Evolutionary conservation across 179 eudicot genomes (phyloP).

Genomic region (Monotropa hypopitys): DNA sequence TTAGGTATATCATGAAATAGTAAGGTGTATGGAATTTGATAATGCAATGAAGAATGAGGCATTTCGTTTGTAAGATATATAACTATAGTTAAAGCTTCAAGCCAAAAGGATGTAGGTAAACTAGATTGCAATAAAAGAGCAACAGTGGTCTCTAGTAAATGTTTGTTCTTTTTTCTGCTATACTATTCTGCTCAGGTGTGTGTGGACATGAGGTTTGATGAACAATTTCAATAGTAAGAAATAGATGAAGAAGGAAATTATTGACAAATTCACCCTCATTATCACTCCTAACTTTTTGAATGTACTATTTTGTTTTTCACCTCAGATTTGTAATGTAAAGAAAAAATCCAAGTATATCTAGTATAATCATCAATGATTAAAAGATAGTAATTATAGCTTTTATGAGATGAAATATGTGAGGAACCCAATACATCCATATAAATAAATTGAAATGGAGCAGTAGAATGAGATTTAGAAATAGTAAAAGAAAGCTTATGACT

Average conservation of each 20-base stretch:
- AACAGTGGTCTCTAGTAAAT: background rate
- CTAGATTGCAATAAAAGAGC: background rate
- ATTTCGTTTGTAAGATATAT: background rate
- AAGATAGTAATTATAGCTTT: background rate
- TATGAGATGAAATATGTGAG: background rate
- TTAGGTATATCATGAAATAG: background rate
- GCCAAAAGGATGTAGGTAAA: background rate
- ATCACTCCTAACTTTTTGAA: background rate
- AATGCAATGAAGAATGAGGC: background rate
- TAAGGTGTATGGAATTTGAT: background rate
- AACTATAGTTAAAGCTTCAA: background rate
- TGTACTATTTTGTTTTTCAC: background rate
- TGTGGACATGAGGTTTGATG: background rate
- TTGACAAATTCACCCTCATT: background rate
- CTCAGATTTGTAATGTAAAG: background rate
- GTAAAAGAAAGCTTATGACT: background rate
- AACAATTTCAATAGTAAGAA: background rate
- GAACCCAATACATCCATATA: background rate
- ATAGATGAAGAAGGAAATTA: background rate
- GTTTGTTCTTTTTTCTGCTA: background rate
- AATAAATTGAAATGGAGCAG: background rate
- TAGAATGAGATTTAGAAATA: background rate
- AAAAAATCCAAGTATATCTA: background rate
- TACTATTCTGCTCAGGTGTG: background rate
- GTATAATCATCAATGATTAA: background rate